phyloP scores from a whole-genome alignment of 345 rosid genomes.

The Melaleuca alternifolia region DNA sequence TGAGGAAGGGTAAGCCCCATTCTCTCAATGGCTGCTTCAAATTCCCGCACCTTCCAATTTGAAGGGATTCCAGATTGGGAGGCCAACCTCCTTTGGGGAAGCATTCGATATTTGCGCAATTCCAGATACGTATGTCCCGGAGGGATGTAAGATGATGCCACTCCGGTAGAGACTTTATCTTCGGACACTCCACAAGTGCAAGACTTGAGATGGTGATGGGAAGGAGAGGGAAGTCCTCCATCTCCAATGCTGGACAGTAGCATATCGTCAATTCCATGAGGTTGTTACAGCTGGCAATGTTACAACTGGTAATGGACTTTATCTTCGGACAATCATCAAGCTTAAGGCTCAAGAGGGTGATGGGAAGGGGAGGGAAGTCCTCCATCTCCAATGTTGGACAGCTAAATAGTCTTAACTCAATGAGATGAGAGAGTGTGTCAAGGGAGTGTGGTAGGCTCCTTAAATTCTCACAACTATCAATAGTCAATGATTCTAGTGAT shows the following conservation, averaged over 20 bases:
- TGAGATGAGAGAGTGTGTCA: fast-evolving
- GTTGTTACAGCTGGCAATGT: too few species aligned
- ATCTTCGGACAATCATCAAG: not conserved
- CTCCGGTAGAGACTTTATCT: not conserved
- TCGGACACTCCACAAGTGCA: fast-evolving
- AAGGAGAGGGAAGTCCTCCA: not conserved
- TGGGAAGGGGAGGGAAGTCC: not conserved
- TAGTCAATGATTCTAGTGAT: too few species aligned
- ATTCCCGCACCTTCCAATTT: fast-evolving
- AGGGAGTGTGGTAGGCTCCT: fast-evolving
- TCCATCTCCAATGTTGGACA: not conserved
- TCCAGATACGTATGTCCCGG: fast-evolving
- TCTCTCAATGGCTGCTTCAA: not conserved
- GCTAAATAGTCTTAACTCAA: fast-evolving
- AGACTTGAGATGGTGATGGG: not conserved
- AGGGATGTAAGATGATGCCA: not conserved
- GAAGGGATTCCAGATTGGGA: fast-evolving
- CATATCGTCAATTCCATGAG: fast-evolving
- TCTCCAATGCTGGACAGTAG: fast-evolving
- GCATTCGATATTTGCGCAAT: not conserved
- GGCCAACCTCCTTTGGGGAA: not conserved
- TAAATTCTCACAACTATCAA: fast-evolving
- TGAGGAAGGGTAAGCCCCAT: not conserved
- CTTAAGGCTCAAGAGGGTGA: fast-evolving
- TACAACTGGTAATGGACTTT: not conserved